Conservation (phyloP, 163 green algal genomes). For the Scenedesmus sp. region DNA sequence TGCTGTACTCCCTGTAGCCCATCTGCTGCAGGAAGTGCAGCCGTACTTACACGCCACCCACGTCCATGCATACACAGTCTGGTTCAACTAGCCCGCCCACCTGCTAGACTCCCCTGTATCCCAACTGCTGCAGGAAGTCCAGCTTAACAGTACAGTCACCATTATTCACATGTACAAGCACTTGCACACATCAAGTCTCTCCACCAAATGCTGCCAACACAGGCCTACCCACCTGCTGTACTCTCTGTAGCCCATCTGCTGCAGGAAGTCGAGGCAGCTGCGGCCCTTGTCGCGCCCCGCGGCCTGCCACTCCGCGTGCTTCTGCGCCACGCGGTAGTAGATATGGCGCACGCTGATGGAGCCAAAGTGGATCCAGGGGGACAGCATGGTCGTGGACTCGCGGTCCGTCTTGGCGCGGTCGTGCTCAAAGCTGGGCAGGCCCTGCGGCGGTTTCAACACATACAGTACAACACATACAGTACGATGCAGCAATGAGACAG, state of each 20-base stretch:
- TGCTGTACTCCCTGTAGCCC: slow-evolving; percentile 88
- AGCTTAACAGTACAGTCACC: neutral
- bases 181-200: no score
- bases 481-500: no score
- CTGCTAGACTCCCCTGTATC: no score
- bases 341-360: slow-evolving; percentile 84
- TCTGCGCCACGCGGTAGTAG: slow-evolving; percentile 74
- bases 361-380: slow-evolving; percentile 93
- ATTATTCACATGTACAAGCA: neutral
- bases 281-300: slow-evolving; percentile 42
- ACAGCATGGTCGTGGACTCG: slow-evolving; percentile 86
- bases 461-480: neutral
- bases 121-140: no score
- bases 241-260: slow-evolving; percentile 91
- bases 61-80: no score
- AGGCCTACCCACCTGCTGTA: slow-evolving; percentile 64
- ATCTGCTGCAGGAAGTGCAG: slow-evolving; percentile 92
- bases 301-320: slow-evolving; percentile 60
- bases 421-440: slow-evolving; percentile 75
- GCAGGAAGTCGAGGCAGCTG: slow-evolving; percentile 80
- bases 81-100: no score
- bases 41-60: no score
- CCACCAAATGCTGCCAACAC: no score
- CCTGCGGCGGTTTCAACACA: slow-evolving; percentile 41
- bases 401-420: slow-evolving; percentile 85